Conservation (phyloP, 139 green algal species). For the Penium margaritaceum region DNA sequence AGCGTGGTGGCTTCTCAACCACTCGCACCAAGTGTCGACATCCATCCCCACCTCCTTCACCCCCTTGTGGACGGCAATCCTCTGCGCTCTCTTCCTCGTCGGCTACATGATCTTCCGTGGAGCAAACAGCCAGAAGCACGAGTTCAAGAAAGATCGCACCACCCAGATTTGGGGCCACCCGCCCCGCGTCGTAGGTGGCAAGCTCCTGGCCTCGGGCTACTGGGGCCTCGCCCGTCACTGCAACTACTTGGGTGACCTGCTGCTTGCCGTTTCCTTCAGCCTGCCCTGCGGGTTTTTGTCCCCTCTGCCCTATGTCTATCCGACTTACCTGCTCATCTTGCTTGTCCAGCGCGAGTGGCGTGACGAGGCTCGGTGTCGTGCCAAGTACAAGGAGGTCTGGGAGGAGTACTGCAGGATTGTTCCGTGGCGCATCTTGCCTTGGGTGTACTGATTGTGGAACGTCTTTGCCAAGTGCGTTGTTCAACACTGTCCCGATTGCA, state of each 20-base stretch:
- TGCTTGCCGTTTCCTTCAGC: constrained; percentile 87
- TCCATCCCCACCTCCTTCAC: too few species aligned
- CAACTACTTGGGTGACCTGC: constrained; percentile 91
- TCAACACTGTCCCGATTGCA: too few species aligned
- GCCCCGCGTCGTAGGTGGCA: constrained; percentile 34
- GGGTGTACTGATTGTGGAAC: too few species aligned
- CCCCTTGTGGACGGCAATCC: not conserved
- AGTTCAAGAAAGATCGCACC: constrained; percentile 66
- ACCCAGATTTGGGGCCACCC: constrained; percentile 51
- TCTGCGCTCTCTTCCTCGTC: constrained; percentile 2
- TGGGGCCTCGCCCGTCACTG: constrained; percentile 75
- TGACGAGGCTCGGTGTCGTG: constrained; percentile 75
- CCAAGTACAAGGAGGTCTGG: constrained; percentile 94
- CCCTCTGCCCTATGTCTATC: constrained; percentile 81
- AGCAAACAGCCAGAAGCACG: constrained; percentile 89
- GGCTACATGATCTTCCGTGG: constrained; percentile 86
- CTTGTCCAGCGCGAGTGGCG: constrained; percentile 59
- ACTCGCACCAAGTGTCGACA: too few species aligned
- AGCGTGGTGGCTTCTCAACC: constrained; percentile 41
- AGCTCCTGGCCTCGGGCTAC: constrained; percentile 41
- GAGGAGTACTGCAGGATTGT: constrained; percentile 85
- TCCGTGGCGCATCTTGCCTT: constrained; percentile 78
- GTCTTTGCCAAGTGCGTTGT: too few species aligned
- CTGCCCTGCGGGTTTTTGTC: constrained; percentile 73
- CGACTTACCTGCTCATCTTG: constrained; percentile 83